Percentiles rank a stretch among this genome's conserved stretches.
These are phyloP conservation scores for Globisporangium radiosum DNA, from an alignment of 352 stramenopile genomes.

Conservation along the genomic window DNA sequence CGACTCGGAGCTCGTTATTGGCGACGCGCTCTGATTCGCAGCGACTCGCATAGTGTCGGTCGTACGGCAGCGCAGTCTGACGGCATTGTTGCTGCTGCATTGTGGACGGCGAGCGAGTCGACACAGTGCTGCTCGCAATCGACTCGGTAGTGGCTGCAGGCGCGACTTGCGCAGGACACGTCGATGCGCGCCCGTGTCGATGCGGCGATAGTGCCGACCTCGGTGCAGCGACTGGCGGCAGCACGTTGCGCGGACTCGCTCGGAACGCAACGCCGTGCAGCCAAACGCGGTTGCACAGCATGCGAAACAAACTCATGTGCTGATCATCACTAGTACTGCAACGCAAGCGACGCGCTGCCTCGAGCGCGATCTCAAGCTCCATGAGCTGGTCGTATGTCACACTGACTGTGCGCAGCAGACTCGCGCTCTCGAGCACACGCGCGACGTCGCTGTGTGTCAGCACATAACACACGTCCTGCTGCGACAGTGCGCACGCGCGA, in stretches of 20 bases:
- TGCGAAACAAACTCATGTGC: too few relatives aligned
- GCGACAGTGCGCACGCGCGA: constrained; percentile 19
- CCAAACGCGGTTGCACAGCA: constrained; percentile 20
- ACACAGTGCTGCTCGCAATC: too few relatives aligned
- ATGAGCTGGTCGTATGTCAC: constrained; percentile 45
- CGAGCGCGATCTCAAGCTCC: constrained; percentile 44
- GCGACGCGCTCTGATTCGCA: neutral
- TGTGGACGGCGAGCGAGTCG: neutral
- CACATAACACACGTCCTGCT: constrained; percentile 41
- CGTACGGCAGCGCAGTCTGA: constrained; percentile 7
- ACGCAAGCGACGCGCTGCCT: neutral
- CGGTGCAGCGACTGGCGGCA: neutral
- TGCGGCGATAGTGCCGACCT: neutral
- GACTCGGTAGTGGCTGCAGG: too few relatives aligned
- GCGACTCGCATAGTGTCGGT: neutral
- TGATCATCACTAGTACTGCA: too few relatives aligned
- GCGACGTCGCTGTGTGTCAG: constrained; percentile 31
- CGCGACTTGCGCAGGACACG: neutral
- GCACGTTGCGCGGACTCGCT: constrained; percentile 2
- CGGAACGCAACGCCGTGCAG: constrained; percentile 13
- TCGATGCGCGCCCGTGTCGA: neutral
- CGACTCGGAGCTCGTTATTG: neutral
- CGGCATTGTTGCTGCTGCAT: neutral
- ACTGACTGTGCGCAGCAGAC: constrained; percentile 23
- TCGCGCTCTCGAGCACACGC: constrained; percentile 32